These are phyloP conservation scores for Lactarius quietus DNA, from an alignment of 768 basidiomycete species.

Conservation along the genomic window DNA sequence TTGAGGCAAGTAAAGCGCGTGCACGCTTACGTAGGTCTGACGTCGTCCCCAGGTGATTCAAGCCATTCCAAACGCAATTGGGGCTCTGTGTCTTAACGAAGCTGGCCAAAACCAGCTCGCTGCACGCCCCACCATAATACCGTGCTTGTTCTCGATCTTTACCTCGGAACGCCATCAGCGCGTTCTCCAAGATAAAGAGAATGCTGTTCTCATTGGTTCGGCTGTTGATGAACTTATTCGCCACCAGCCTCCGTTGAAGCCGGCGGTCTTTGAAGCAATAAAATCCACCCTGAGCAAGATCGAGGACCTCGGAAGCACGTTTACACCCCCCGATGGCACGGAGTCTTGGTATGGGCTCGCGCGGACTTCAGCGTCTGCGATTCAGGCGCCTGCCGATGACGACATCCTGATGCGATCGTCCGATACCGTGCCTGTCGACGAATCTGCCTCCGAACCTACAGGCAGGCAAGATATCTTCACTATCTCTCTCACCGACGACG, in stretches of 20 bases:
- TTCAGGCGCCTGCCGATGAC: constrained; percentile 9
- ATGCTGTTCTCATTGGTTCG: constrained; percentile 82
- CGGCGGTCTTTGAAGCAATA: constrained; percentile 72
- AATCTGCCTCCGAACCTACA: constrained; percentile 15
- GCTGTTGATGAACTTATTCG: constrained; percentile 93
- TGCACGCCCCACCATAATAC: constrained; percentile 76
- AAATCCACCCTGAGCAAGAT: constrained; percentile 67
- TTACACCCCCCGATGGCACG: constrained; percentile 51
- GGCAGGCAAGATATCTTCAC: constrained; percentile 4
- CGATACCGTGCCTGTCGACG: constrained; percentile 9
- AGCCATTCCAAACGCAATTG: constrained; percentile 92
- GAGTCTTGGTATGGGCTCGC: constrained; percentile 64
- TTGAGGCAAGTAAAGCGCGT: constrained; percentile 57
- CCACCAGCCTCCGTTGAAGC: constrained; percentile 88
- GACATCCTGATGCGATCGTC: constrained; percentile 24
- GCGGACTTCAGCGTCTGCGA: background rate
- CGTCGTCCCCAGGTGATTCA: constrained; percentile 66
- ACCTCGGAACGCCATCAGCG: constrained; percentile 81
- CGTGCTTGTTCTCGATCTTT: constrained; percentile 80
- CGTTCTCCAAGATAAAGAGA: constrained; percentile 88
- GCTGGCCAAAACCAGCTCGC: constrained; percentile 78
- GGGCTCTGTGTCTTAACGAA: constrained; percentile 93
- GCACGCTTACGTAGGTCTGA: background rate
- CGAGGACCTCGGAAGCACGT: constrained; percentile 66
- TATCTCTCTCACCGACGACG: constrained; percentile 12